A percentile compares a stretch with the other conserved stretches of the same genome.
Conservation (phyloP, 805 yeast species). For the Candida hungchunana region DNA sequence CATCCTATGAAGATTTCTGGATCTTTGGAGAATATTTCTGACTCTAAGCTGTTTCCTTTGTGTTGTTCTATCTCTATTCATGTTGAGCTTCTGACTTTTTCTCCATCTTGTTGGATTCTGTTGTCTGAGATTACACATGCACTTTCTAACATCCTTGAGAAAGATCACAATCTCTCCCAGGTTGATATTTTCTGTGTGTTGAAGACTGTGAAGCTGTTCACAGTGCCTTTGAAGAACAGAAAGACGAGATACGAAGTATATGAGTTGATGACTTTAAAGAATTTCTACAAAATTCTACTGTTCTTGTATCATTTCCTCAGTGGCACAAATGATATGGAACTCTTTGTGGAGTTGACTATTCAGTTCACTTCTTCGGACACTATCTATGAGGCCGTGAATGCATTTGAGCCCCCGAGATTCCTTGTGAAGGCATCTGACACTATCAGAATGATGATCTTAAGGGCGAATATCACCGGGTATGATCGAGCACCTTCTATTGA, state of each 20-base stretch:
- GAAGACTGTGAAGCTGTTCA: slow-evolving; percentile 15
- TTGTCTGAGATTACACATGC: slow-evolving; percentile 13
- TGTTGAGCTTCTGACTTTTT: slow-evolving; percentile 9
- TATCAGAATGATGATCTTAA: slow-evolving; percentile 14
- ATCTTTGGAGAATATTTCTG: slow-evolving; percentile 6
- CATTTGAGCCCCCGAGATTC: slow-evolving; percentile 8
- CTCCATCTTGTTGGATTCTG: slow-evolving; percentile 20
- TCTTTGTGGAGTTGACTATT: slow-evolving; percentile 10
- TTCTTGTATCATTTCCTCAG: slow-evolving; percentile 8
- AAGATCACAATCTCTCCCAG: slow-evolving; percentile 14
- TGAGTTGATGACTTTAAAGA: slow-evolving; percentile 14
- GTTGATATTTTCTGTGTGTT: slow-evolving; percentile 19
- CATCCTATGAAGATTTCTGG: slow-evolving; percentile 8
- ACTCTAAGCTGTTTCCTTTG: slow-evolving; percentile 18
- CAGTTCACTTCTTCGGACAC: slow-evolving; percentile 13
- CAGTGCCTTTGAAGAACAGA: slow-evolving; percentile 14
- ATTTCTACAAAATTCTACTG: slow-evolving; percentile 14
- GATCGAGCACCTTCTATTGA: slow-evolving; percentile 1
- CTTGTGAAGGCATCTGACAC: slow-evolving; percentile 17
- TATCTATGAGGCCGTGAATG: slow-evolving; percentile 7
- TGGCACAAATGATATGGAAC: slow-evolving; percentile 18
- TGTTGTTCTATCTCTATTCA: slow-evolving; percentile 21
- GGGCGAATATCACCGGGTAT: slow-evolving; percentile 15
- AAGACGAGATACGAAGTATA: slow-evolving; percentile 13
- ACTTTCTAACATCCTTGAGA: slow-evolving; percentile 6